Conservation (phyloP, 805 yeast species). For the Nakazawaea ernobii region DNA sequence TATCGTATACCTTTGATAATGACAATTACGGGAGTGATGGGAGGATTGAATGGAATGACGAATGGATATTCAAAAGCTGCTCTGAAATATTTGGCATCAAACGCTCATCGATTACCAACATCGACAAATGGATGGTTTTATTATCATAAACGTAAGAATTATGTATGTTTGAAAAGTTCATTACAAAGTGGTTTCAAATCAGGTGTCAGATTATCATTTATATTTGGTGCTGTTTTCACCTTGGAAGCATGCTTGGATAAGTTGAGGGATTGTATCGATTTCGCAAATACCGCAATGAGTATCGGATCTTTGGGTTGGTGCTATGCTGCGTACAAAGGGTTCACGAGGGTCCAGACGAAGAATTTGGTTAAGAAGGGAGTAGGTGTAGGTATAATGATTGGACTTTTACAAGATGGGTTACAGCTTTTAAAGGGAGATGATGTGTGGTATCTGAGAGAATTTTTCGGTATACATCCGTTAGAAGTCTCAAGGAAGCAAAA, state of each 20-base stretch:
- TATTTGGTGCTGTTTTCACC: conserved; percentile 48
- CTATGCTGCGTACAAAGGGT: conserved; percentile 40
- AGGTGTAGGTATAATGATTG: conserved; percentile 52
- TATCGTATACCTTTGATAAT: conserved; percentile 40
- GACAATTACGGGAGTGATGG: conserved; percentile 33
- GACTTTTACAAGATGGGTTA: conserved; percentile 61
- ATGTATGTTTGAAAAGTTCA: conserved; percentile 59
- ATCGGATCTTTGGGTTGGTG: conserved; percentile 45
- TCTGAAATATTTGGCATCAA: conserved; percentile 64
- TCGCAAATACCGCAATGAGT: conserved; percentile 56
- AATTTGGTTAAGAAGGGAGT: conserved; percentile 47
- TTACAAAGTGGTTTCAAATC: conserved; percentile 39
- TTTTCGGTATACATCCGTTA: conserved; percentile 18
- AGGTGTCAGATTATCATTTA: conserved; percentile 34
- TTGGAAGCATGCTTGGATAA: conserved; percentile 59
- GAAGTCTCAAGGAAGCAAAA: neutral
- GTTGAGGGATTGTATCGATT: conserved; percentile 48
- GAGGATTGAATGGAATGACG: conserved; percentile 51
- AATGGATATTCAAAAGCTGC: conserved; percentile 53
- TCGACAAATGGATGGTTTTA: conserved; percentile 84
- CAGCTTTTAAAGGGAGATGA: conserved; percentile 53
- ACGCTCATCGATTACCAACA: conserved; percentile 74
- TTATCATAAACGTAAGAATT: conserved; percentile 79
- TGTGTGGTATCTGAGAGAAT: conserved; percentile 53
- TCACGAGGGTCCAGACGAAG: conserved; percentile 37